These are phyloP conservation scores for Rubia yunnanensis DNA, from an alignment of 257 asterid species.

Conservation along the genomic window DNA sequence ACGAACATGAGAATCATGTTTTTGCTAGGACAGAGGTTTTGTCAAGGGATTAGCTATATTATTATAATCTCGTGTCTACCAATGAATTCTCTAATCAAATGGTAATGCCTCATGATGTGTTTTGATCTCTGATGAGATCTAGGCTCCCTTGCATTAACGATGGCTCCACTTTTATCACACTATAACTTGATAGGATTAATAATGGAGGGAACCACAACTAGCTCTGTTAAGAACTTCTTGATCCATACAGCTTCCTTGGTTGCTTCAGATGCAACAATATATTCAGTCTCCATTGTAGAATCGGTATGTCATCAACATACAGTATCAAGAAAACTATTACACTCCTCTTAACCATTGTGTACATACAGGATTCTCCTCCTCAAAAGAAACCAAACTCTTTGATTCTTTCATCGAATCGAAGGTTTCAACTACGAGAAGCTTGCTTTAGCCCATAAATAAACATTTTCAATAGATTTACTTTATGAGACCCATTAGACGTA, in stretches of 20 bases:
- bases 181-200: too few species aligned
- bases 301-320: too few species aligned
- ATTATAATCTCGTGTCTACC: background rate
- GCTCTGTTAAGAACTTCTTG: too few species aligned
- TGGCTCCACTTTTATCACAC: too few species aligned
- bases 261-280: too few species aligned
- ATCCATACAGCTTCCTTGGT: too few species aligned
- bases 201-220: too few species aligned
- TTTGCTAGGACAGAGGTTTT: too few species aligned
- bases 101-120: background rate
- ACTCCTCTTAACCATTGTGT: background rate
- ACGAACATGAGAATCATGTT: background rate
- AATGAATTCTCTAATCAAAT: background rate
- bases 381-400: background rate
- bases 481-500: background rate
- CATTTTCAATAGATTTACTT: background rate
- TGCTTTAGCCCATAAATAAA: background rate
- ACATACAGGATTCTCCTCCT: background rate
- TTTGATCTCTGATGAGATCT: too few species aligned
- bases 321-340: background rate
- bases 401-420: background rate
- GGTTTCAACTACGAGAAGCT: background rate
- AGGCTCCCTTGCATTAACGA: too few species aligned
- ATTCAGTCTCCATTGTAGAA: too few species aligned
- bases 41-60: too few species aligned